Percentiles rank a stretch among this genome's conserved stretches.
Evolutionary conservation across 805 yeast genomes (phyloP).

Genomic region (Saccharomycopsis sp.): DNA sequence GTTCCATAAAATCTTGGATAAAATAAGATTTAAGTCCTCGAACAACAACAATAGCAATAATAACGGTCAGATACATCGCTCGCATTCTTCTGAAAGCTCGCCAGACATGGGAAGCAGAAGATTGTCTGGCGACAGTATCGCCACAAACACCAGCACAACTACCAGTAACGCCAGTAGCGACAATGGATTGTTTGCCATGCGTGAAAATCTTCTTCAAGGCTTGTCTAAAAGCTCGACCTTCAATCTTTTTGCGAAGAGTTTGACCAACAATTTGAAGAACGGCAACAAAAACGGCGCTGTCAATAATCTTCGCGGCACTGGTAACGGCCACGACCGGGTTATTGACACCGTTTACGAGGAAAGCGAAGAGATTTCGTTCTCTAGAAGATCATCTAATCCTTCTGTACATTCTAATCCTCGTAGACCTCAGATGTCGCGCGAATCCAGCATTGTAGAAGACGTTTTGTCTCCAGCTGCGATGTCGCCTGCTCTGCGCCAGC

Average conservation of each 20-base stretch:
- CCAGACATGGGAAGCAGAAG: background rate
- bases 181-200: slow-evolving; percentile 18
- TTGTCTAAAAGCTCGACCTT: background rate
- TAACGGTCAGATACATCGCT: background rate
- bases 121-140: slow-evolving; percentile 2
- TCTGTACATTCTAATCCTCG: background rate
- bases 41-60: background rate
- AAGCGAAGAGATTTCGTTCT: slow-evolving; percentile 6
- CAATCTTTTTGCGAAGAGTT: background rate
- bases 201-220: slow-evolving; percentile 16
- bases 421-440: background rate
- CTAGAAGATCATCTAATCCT: background rate
- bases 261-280: background rate
- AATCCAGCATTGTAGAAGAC: background rate
- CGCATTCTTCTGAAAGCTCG: background rate
- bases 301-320: background rate
- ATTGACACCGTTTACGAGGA: slow-evolving; percentile 23
- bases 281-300: background rate
- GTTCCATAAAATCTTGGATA: too few relatives aligned
- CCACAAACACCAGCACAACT: slow-evolving; percentile 1
- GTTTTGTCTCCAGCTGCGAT: background rate
- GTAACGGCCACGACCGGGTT: slow-evolving; percentile 11
- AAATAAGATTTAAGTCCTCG: too few relatives aligned
- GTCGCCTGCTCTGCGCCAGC: background rate
- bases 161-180: slow-evolving; percentile 6